phyloP scores from a whole-genome alignment of 345 rosid genomes.

The Citrus cavaleriei region DNA sequence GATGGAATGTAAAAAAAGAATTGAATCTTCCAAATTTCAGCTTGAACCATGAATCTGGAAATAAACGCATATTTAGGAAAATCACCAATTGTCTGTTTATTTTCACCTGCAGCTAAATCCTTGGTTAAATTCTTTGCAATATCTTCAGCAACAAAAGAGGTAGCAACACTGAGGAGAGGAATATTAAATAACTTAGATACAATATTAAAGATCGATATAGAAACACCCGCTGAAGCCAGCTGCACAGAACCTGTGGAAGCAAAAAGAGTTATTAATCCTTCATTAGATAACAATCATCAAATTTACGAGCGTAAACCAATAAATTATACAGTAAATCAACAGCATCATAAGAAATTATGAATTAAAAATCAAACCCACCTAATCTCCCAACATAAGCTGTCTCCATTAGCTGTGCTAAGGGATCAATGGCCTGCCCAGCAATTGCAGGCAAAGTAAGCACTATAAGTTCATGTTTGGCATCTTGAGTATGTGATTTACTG shows the following conservation, averaged over 20 bases:
- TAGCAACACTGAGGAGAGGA: constrained; percentile 91
- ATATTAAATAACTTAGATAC: constrained; percentile 89
- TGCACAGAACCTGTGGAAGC: constrained; percentile 65
- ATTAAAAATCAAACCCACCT: constrained; percentile 37
- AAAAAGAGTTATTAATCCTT: constrained; percentile 9
- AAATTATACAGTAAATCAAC: not conserved
- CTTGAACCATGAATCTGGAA: not conserved
- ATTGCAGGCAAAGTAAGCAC: constrained; percentile 87
- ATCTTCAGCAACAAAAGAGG: constrained; percentile 96
- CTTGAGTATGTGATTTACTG: constrained; percentile 28
- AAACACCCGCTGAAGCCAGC: constrained; percentile 87
- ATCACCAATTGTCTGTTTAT: not conserved
- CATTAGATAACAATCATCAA: not conserved
- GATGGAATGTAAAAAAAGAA: constrained; percentile 5
- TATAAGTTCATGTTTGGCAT: constrained; percentile 64
- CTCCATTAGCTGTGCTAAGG: constrained; percentile 82
- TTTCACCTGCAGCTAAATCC: constrained; percentile 49
- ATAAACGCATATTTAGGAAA: not conserved
- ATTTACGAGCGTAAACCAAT: not conserved
- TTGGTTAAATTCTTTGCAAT: constrained; percentile 50
- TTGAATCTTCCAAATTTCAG: not conserved
- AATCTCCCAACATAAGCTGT: constrained; percentile 93
- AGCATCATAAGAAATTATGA: not conserved
- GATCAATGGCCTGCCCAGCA: constrained; percentile 91
- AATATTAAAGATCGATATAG: constrained; percentile 74